Conservation (phyloP, 1,284 basidiomycete genomes). For the Malassezia brasiliensis region DNA sequence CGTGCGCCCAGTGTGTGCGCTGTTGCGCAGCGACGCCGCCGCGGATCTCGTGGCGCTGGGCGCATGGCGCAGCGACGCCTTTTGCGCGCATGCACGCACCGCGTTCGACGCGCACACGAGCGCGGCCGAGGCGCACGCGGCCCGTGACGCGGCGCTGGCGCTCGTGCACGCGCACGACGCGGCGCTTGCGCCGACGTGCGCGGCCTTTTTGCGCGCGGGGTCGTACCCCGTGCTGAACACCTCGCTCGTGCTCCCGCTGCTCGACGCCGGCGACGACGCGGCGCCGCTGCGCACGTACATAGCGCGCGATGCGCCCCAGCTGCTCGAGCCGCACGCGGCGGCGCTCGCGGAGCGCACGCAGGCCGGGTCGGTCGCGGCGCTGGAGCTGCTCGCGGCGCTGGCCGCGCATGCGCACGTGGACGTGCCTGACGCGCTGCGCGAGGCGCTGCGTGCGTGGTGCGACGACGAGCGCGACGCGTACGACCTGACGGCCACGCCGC, state of each 20-base stretch:
- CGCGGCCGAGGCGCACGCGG: conserved; percentile 16
- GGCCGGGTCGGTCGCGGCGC: not conserved
- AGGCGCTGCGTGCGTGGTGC: not conserved
- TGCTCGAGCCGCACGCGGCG: not conserved
- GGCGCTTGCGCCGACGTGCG: conserved; percentile 51
- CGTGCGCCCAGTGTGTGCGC: conserved; percentile 46
- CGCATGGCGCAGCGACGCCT: conserved; percentile 71
- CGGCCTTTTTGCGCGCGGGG: conserved; percentile 58
- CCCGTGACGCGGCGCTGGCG: not conserved
- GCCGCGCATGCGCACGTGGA: not conserved
- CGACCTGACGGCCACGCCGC: not conserved
- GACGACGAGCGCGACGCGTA: not conserved
- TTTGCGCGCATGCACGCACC: conserved; percentile 66
- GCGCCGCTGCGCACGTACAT: conserved; percentile 2
- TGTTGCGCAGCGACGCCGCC: conserved; percentile 51
- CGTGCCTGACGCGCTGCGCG: not conserved
- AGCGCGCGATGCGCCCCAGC: conserved; percentile 11
- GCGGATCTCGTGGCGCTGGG: conserved; percentile 77
- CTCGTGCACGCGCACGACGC: conserved; percentile 24
- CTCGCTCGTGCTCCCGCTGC: conserved; percentile 69
- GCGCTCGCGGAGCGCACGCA: not conserved
- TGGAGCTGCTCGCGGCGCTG: conserved; percentile 1
- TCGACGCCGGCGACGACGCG: conserved; percentile 52
- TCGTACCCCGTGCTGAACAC: conserved; percentile 70
- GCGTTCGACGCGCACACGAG: conserved; percentile 63